phyloP scores from a whole-genome alignment of 202 grass and related monocot genomes.

The Carex arenaria region DNA sequence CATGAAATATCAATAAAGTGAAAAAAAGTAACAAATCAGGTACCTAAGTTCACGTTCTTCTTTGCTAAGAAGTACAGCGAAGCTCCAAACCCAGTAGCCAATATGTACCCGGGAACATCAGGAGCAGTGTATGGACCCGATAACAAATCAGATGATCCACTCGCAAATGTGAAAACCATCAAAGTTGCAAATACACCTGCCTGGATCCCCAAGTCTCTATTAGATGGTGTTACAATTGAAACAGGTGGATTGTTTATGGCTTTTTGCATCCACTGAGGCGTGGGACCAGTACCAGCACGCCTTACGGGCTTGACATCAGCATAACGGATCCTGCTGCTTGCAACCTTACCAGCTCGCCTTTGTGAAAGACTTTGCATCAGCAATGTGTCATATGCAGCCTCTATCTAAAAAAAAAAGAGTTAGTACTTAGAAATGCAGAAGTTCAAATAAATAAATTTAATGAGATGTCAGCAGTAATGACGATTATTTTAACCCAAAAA shows the following conservation, averaged over 20 bases:
- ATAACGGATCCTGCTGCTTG: conserved; percentile 63
- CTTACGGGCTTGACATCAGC: conserved; percentile 87
- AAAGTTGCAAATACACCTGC: conserved; percentile 73
- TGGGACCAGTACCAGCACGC: conserved; percentile 33
- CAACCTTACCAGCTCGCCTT: conserved; percentile 84
- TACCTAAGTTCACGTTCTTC: conserved; percentile 92
- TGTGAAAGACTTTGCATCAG: conserved; percentile 87
- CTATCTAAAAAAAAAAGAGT: conserved; percentile 45
- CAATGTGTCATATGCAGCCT: conserved; percentile 86
- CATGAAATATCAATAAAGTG: background rate
- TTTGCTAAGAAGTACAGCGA: conserved; percentile 92
- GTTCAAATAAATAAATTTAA: background rate
- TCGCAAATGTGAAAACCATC: conserved; percentile 82
- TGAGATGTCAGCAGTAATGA: background rate
- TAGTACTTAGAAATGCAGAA: background rate
- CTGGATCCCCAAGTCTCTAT: conserved; percentile 56
- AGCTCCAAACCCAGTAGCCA: conserved; percentile 81
- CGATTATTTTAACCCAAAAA: background rate
- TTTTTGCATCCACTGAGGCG: conserved; percentile 70
- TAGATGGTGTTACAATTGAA: conserved; percentile 61
- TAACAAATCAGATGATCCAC: conserved; percentile 55
- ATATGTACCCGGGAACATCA: conserved; percentile 68
- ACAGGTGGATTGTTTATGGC: conserved; percentile 61
- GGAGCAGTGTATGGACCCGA: conserved; percentile 52
- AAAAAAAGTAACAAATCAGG: conserved; percentile 5